Evolutionary conservation across 2,329 filamentous ascomycete genomes (phyloP), one percentile per base, ranked within the genome.

Genomic region (Aspergillus quadrilineatus): DNA sequence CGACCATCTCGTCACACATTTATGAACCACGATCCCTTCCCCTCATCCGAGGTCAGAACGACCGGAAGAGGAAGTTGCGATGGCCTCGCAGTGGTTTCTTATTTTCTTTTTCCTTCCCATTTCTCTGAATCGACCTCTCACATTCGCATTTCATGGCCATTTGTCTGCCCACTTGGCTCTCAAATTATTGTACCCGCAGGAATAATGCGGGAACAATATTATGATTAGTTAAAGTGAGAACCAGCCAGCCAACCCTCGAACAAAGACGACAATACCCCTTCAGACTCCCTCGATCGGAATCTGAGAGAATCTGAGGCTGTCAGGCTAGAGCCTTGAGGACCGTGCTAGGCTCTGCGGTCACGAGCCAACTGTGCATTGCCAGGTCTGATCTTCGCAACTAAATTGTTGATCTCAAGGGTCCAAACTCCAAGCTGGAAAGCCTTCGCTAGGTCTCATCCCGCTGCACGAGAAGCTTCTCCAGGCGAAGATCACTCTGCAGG

Each of bases 1-100:
- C 55, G 52, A 56, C 28, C 44, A 32, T 51, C 50, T 34, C n/a
- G 56, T 58, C 58, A 60, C 55, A 60, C 55, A 46, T 44, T 52
- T 36, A 48, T 41, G 34, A 41, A 48, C 22, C 51, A 36, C 29
- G 37, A 26, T 30, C 48, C 26, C 28, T 55, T 49, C 48, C 48
- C 51, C 58, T 50, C 50, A 49, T 30, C 46, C 41, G 15, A 32
- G n/a, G 36, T 12, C 26, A n/a, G 41, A 37, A 37, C 10, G 30
- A 10, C 30, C 30, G 30, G 30, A 34, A 14, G 22, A 22, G 22
- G 22, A 22, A 22, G 22, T 22, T 37, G 34, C 9, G 8, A 37
- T 37, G 34, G 34, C 34, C 7, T 37, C 10, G 12, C 34, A 14
- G 30, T 8, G 30, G 45, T 34, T 53, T 4, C 22, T 9, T 17